phyloP scores from a whole-genome alignment of 345 rosid species.

The Rubroshorea leprosula region DNA sequence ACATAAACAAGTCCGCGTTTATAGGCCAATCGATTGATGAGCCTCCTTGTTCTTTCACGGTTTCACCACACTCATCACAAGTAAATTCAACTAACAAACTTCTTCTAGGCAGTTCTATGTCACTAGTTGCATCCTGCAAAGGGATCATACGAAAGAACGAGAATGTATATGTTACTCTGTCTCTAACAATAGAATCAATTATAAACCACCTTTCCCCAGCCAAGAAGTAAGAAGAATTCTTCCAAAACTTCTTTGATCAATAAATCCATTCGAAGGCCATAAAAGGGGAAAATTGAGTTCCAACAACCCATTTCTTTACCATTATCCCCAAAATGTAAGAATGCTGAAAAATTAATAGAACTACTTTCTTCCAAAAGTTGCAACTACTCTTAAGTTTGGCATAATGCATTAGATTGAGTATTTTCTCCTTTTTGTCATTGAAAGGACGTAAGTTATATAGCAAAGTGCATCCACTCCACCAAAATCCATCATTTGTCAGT shows the following conservation, averaged over 20 bases:
- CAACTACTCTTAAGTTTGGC: too few species aligned
- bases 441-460: too few species aligned
- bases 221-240: background rate
- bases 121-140: constrained; percentile 43
- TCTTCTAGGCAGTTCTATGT: constrained; percentile 71
- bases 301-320: background rate
- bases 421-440: too few species aligned
- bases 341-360: too few species aligned
- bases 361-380: too few species aligned
- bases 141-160: constrained; percentile 2
- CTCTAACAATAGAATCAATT: too few species aligned
- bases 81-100: constrained; percentile 75
- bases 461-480: too few species aligned
- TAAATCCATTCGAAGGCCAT: too few species aligned
- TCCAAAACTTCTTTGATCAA: background rate
- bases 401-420: too few species aligned
- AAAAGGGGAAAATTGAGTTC: too few species aligned
- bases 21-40: constrained; percentile 70
- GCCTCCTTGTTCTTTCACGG: constrained; percentile 75
- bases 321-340: background rate
- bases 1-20: constrained; percentile 81
- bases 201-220: too few species aligned
- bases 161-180: background rate
- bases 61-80: constrained; percentile 71
- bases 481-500: too few species aligned